A percentile compares a stretch with the other conserved stretches of the same genome.
Conservation (phyloP, 345 rosid species). For the Limnanthes douglasii region DNA sequence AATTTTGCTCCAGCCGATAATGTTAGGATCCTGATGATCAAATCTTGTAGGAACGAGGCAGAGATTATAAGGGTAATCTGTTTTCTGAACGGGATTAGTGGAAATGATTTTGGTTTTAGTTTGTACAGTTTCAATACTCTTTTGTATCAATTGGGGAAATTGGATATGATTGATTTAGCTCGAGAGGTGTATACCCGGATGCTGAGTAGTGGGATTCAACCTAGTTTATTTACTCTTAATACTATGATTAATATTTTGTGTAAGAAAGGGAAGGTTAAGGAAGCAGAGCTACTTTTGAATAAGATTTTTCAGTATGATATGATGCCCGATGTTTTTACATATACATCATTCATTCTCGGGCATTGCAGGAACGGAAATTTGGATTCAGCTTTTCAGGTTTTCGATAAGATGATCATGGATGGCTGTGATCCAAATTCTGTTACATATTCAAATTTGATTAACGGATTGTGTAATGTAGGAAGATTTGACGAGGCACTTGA, state of each 20-base stretch:
- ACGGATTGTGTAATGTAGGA: conserved; percentile 37
- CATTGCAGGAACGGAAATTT: conserved; percentile 35
- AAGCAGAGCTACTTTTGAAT: conserved; percentile 32
- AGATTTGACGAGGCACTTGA: conserved; percentile 40
- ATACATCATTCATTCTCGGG: conserved; percentile 54
- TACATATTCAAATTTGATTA: conserved; percentile 38
- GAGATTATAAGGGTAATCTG: conserved; percentile 32
- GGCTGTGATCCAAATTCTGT: conserved; percentile 50
- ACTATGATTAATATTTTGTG: conserved; percentile 43
- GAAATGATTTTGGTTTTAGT: conserved; percentile 20
- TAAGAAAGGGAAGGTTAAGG: conserved; percentile 31
- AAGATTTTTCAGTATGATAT: conserved; percentile 27
- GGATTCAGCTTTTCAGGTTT: conserved; percentile 32
- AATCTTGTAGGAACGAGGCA: conserved; percentile 27
- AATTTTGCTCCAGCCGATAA: conserved; percentile 27
- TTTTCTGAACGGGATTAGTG: conserved; percentile 19
- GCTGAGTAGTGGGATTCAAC: conserved; percentile 30
- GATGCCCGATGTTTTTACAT: conserved; percentile 38
- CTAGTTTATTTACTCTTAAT: conserved; percentile 41
- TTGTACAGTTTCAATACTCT: conserved; percentile 43
- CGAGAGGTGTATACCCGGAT: conserved; percentile 21
- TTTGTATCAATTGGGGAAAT: conserved; percentile 42
- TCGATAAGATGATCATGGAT: conserved; percentile 33
- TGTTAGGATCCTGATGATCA: conserved; percentile 46
- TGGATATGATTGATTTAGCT: conserved; percentile 34